Conservation (phyloP, 805 yeast genomes). For the Wickerhamomyces sydowiorum region DNA sequence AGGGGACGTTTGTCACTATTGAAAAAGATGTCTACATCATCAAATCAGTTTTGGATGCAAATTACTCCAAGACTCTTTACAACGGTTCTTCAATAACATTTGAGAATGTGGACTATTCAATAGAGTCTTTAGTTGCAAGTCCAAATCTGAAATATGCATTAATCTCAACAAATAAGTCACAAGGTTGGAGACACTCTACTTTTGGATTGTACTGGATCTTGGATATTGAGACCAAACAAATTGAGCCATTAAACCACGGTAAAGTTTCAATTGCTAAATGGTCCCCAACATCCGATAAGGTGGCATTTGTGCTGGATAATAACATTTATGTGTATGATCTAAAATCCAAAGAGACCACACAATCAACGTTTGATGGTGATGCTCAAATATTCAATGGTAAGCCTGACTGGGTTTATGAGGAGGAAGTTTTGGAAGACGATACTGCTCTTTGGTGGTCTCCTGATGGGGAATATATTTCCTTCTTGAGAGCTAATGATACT, state of each 20-base stretch:
- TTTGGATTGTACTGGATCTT: conserved; percentile 38
- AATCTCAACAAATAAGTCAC: conserved; percentile 53
- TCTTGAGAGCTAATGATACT: conserved; percentile 66
- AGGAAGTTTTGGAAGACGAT: conserved; percentile 72
- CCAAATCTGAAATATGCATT: conserved; percentile 59
- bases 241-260: conserved; percentile 24
- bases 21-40: conserved; percentile 46
- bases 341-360: conserved; percentile 20
- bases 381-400: conserved; percentile 73
- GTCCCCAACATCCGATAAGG: conserved; percentile 63
- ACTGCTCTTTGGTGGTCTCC: conserved; percentile 88
- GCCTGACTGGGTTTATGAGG: conserved; percentile 95
- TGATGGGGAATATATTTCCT: conserved; percentile 56
- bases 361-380: conserved; percentile 66
- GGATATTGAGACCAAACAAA: conserved; percentile 22
- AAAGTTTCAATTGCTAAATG: conserved; percentile 49
- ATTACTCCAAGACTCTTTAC: conserved; percentile 40
- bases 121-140: conserved; percentile 56
- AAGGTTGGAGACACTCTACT: conserved; percentile 52
- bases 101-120: conserved; percentile 33
- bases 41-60: conserved; percentile 40
- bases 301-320: conserved; percentile 66
- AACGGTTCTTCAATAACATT: conserved; percentile 41
- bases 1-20: conserved; percentile 59
- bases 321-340: conserved; percentile 56